Evolutionary conservation across 2,329 filamentous ascomycete genomes (phyloP).

Genomic region (Colletotrichum sp.): DNA sequence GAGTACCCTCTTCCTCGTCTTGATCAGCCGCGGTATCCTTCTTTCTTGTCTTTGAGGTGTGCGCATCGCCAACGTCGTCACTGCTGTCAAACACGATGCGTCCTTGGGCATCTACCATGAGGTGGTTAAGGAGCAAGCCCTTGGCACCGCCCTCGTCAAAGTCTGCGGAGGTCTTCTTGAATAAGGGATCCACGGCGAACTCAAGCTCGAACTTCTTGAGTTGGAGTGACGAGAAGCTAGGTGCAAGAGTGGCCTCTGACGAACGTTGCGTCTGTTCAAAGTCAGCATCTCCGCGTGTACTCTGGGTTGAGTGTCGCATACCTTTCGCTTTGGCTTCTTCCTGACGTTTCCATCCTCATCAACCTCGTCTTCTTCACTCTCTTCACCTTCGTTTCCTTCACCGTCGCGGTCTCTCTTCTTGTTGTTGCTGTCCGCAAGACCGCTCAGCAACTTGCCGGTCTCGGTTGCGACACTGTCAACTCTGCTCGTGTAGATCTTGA

Average conservation of each 20-base stretch:
- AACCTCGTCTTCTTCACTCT: slow-evolving; percentile 63
- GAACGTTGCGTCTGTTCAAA: slow-evolving; percentile 67
- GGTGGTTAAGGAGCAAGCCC: slow-evolving; percentile 89
- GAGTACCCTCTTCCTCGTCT: slow-evolving; percentile 42
- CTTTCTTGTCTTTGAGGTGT: slow-evolving; percentile 40
- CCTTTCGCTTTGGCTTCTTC: slow-evolving; percentile 78
- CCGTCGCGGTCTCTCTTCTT: slow-evolving; percentile 72
- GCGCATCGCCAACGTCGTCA: slow-evolving; percentile 73
- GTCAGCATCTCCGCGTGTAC: slow-evolving; percentile 22
- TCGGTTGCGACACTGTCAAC: slow-evolving; percentile 98
- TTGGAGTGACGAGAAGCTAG: slow-evolving; percentile 86
- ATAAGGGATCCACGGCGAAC: slow-evolving; percentile 95
- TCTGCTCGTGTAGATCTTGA: slow-evolving; percentile 98
- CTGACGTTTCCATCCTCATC: slow-evolving; percentile 65
- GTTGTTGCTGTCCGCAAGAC: slow-evolving; percentile 85
- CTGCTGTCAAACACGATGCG: slow-evolving; percentile 98
- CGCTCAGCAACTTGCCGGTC: slow-evolving; percentile 92
- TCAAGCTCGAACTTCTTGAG: slow-evolving; percentile 98
- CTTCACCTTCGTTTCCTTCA: slow-evolving; percentile 71
- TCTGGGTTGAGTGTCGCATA: slow-evolving; percentile 38
- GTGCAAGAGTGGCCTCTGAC: slow-evolving; percentile 90
- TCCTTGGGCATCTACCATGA: slow-evolving; percentile 92
- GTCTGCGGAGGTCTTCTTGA: slow-evolving; percentile 98
- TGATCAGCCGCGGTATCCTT: slow-evolving; percentile 43
- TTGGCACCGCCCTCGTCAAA: slow-evolving; percentile 99